Conservation (phyloP, 1,284 basidiomycete genomes). For the Moesziomyces sp. region DNA sequence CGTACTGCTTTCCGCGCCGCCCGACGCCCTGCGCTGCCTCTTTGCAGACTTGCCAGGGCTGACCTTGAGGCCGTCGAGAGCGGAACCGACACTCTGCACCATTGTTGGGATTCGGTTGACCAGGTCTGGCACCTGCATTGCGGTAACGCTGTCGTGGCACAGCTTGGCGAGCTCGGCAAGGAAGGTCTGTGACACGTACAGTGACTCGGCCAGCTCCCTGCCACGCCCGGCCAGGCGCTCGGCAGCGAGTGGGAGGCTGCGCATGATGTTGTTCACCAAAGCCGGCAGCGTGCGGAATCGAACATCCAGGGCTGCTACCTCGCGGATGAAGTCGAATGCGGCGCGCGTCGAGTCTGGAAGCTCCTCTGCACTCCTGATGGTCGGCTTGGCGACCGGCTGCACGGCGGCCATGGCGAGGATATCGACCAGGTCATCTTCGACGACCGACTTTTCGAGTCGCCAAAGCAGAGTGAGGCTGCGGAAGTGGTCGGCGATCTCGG, state of each 20-base stretch:
- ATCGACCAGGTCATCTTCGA: conserved; percentile 24
- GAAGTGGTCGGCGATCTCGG: conserved; percentile 20
- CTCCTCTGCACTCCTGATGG: conserved; percentile 20
- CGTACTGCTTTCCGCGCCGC: conserved; percentile 4
- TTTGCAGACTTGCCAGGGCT: conserved; percentile 16
- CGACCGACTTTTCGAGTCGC: conserved; percentile 37
- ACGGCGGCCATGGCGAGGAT: conserved; percentile 28
- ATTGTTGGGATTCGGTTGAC: conserved; percentile 12
- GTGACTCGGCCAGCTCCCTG: neutral
- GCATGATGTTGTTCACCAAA: conserved; percentile 21
- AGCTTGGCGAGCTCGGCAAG: conserved; percentile 31
- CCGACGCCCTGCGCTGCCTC: conserved; percentile 17
- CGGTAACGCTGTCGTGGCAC: conserved; percentile 30
- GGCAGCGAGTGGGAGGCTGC: conserved; percentile 14
- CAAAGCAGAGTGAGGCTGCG: conserved; percentile 31
- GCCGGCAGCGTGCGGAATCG: conserved; percentile 31
- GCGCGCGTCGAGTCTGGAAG: conserved; percentile 12
- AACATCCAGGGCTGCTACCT: conserved; percentile 19
- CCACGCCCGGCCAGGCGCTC: neutral
- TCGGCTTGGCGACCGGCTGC: conserved; percentile 16
- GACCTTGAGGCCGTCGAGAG: neutral
- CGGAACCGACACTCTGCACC: conserved; percentile 2
- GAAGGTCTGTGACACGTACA: conserved; percentile 27
- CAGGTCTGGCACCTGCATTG: conserved; percentile 38
- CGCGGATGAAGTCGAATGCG: conserved; percentile 32